Evolutionary conservation across 306 rosid genomes (phyloP).

Genomic region (Amphicarpaea edgeworthii): DNA sequence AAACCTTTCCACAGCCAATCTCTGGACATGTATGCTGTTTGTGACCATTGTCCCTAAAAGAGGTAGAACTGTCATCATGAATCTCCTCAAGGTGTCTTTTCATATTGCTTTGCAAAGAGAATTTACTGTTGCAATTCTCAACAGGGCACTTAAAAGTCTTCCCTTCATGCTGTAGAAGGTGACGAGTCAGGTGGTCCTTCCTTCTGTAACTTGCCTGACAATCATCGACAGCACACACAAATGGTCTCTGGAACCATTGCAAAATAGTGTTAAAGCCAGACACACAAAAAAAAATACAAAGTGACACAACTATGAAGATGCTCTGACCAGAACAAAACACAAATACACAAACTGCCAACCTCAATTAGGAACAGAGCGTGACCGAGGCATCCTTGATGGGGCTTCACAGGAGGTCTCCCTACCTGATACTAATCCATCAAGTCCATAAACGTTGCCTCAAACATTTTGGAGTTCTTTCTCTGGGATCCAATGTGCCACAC

Average conservation of each 20-base stretch:
- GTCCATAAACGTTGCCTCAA: conserved; percentile 61
- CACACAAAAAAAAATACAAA: too few relatives aligned
- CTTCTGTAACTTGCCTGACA: conserved; percentile 79
- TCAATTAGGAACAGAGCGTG: conserved; percentile 72
- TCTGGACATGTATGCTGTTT: conserved; percentile 69
- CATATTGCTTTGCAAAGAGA: conserved; percentile 59
- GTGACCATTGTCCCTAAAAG: conserved; percentile 34
- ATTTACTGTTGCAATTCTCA: conserved; percentile 65
- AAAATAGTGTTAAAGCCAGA: not conserved
- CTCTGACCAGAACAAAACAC: conserved; percentile 23
- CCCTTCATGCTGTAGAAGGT: conserved; percentile 74
- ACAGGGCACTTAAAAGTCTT: conserved; percentile 68
- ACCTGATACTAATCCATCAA: conserved; percentile 95
- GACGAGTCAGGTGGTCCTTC: conserved; percentile 90
- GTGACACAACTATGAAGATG: too few relatives aligned
- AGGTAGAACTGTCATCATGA: conserved; percentile 52
- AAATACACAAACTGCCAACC: conserved; percentile 62
- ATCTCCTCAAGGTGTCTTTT: conserved; percentile 65
- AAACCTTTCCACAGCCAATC: conserved; percentile 76
- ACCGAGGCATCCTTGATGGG: conserved; percentile 86
- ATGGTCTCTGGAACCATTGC: conserved; percentile 69
- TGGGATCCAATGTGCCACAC: conserved; percentile 99
- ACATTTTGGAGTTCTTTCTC: conserved; percentile 94
- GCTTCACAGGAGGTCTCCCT: conserved; percentile 99
- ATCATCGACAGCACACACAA: conserved; percentile 60